Evolutionary conservation across 1,139 yeast species (phyloP).

Genomic region (Lodderomyces parapsilosis): DNA sequence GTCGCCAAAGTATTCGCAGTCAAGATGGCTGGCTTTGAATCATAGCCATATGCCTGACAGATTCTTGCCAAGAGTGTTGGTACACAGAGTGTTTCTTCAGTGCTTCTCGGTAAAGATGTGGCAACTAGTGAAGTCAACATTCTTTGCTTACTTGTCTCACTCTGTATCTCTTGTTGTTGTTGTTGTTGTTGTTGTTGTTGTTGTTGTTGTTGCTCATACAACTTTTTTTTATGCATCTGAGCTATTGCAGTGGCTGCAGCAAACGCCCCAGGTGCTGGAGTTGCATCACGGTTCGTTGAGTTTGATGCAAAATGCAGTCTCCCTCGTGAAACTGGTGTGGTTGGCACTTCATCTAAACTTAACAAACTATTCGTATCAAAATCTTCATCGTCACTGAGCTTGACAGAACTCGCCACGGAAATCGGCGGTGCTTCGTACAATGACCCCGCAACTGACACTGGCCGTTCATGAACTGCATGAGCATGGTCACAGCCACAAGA

Average conservation of each 20-base stretch:
- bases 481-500: conserved; percentile 58
- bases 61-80: conserved; percentile 69
- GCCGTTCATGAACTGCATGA: conserved; percentile 58
- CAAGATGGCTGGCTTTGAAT: conserved; percentile 63
- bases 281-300: conserved; percentile 33
- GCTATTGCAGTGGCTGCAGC: conserved; percentile 74
- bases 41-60: conserved; percentile 68
- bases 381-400: conserved; percentile 45
- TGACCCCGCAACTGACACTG: conserved; percentile 63
- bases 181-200: conserved; percentile 21
- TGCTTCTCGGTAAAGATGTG: conserved; percentile 69
- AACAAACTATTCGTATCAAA: conserved; percentile 46
- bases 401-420: conserved; percentile 36
- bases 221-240: conserved; percentile 44
- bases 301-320: conserved; percentile 15
- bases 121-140: conserved; percentile 66
- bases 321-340: conserved; percentile 1
- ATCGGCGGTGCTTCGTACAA: conserved; percentile 37
- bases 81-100: conserved; percentile 72
- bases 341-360: conserved; percentile 28
- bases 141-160: conserved; percentile 46
- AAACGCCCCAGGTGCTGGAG: conserved; percentile 73
- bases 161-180: conserved; percentile 21
- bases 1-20: conserved; percentile 72
- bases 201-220: conserved; percentile 19